These are phyloP conservation scores for Pelomyxa schiedti DNA, from an alignment of 78 protist species.

Conservation along the genomic window DNA sequence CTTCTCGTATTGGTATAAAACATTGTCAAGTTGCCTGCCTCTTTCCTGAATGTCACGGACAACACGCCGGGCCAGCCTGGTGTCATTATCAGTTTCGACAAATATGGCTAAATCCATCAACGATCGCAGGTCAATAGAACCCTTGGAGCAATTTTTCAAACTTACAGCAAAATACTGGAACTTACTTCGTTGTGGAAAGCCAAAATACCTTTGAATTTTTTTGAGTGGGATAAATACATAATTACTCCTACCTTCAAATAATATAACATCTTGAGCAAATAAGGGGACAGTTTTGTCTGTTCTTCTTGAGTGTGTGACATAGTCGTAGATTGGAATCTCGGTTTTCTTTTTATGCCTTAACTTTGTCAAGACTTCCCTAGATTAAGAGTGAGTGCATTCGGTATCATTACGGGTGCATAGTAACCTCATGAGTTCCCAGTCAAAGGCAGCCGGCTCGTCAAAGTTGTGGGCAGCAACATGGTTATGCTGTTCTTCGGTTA, in stretches of 20 bases:
- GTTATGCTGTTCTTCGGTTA: constrained; percentile 6
- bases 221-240: too few relatives aligned
- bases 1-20: constrained; percentile 54
- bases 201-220: too few relatives aligned
- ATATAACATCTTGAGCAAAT: constrained; percentile 32
- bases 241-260: too few relatives aligned
- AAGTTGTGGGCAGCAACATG: constrained; percentile 35
- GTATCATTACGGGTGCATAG: too few relatives aligned
- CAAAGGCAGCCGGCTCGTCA: constrained; percentile 48
- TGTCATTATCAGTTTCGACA: constrained; percentile 68
- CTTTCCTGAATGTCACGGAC: constrained; percentile 62
- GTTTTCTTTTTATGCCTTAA: too few relatives aligned
- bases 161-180: too few relatives aligned
- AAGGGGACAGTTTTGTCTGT: constrained; percentile 8
- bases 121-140: constrained; percentile 17
- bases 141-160: too few relatives aligned
- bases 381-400: too few relatives aligned
- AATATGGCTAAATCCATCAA: constrained; percentile 59
- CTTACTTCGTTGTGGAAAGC: constrained; percentile 44
- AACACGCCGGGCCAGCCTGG: constrained; percentile 45
- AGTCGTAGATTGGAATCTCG: constrained; percentile 55
- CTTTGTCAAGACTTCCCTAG: too few relatives aligned
- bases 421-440: too few relatives aligned
- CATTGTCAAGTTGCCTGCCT: constrained; percentile 50
- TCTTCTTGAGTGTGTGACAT: constrained; percentile 45